phyloP scores from a whole-genome alignment of 257 asterid species.

The Nicotiana tomentosiformis region DNA sequence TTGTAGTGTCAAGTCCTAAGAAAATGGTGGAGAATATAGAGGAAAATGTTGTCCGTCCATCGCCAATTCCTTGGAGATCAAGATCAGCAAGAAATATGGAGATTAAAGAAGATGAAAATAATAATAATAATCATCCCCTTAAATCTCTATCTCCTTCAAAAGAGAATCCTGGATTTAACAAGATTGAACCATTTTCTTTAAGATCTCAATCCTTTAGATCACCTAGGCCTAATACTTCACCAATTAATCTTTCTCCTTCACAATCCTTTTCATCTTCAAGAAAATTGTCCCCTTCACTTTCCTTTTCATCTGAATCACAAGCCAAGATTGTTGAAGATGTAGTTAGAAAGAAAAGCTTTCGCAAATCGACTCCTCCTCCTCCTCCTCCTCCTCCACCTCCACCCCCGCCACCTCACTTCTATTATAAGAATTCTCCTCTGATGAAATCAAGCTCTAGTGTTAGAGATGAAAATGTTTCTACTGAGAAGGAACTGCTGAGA shows the following conservation, averaged over 20 bases:
- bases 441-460: slow-evolving; percentile 33
- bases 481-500: slow-evolving; percentile 35
- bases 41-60: slow-evolving; percentile 48
- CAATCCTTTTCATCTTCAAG: slow-evolving; percentile 20
- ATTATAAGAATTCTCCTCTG: slow-evolving; percentile 21
- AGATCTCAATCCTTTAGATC: slow-evolving; percentile 22
- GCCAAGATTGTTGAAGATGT: slow-evolving; percentile 34
- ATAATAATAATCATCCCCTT: slow-evolving; percentile 4
- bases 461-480: not conserved
- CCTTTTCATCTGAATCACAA: slow-evolving; percentile 36
- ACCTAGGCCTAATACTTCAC: slow-evolving; percentile 19
- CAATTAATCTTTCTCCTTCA: slow-evolving; percentile 31
- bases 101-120: slow-evolving; percentile 18
- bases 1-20: slow-evolving; percentile 15
- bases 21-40: slow-evolving; percentile 33
- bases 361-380: slow-evolving; percentile 28
- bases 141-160: slow-evolving; percentile 5
- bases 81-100: slow-evolving; percentile 65
- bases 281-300: slow-evolving; percentile 19
- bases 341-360: slow-evolving; percentile 32
- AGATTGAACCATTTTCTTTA: slow-evolving; percentile 29
- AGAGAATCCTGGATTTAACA: slow-evolving; percentile 28
- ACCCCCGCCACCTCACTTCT: slow-evolving; percentile 35
- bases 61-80: slow-evolving; percentile 92
- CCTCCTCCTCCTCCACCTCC: slow-evolving; percentile 37